Base-by-base conservation (phyloP, 306 rosid species). In the Casuarina glauca region DNA sequence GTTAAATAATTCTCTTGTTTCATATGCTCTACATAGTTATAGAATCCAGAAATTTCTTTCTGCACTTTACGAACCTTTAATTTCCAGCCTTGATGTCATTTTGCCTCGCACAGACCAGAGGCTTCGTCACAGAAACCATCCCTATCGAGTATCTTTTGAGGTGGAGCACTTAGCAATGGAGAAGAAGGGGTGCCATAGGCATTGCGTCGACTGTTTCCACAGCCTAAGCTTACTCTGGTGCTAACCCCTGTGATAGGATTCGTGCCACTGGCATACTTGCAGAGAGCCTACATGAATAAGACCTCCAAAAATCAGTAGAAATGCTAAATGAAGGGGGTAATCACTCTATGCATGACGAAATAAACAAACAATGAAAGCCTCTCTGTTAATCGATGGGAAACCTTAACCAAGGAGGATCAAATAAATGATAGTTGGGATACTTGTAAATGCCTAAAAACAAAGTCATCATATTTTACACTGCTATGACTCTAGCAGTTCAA, bases 121-220 rank as follows among this genome's bases (percentile, higher is more conserved):
- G 43, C 84, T 39, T 87, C 87, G 54, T 88, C 90, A 45, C 88
- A 88, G 73, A 84, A 82, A 51, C 90, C 92, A 45, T 93, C 95
- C 2, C 87, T 85, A 68, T 91, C 81, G 6, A 89, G 97, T 77
- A 93, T 64, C 71, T 81, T 90, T 73, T 74, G 80, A 3, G 97
- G 98, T 6, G 97, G 97, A 43, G 95, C 92, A 74, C 97, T 91
- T 52, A 91, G 77, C 16, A 91, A 86, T 6, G 98, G 95, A 76
- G 98, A 91, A 6, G 92, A 88, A 10, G 92, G 92, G 46, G 81
- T 77, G 6, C 90, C 92, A 36, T 91, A 91, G 48, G 97, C 98
- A 74, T 89, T 93, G 77, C 95, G 83, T 38, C 97, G 79, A 78
- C 87, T 93, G 84, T 93, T 93, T 62, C 98, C 97, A 10, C 98